These are phyloP conservation scores for Handroanthus guayacan DNA, from an alignment of 257 asterid species.

Conservation along the genomic window DNA sequence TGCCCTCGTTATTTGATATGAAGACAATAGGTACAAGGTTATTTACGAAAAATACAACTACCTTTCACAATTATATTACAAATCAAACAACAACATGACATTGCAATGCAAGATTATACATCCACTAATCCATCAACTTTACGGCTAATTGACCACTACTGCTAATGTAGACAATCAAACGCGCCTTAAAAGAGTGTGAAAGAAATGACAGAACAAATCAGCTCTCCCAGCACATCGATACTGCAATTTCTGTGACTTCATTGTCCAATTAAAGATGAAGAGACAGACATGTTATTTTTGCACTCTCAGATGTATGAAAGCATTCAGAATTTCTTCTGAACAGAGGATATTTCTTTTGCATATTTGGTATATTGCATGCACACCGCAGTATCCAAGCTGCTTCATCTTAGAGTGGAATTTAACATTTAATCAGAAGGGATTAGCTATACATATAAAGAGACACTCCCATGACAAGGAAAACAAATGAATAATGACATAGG, in stretches of 20 bases:
- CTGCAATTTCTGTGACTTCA: too few species aligned
- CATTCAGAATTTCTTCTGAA: not conserved
- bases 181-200: not conserved
- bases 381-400: not conserved
- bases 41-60: too few species aligned
- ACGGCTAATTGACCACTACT: too few species aligned
- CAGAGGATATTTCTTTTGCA: not conserved
- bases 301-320: slow-evolving; percentile 3
- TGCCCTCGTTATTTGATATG: too few species aligned
- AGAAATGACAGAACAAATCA: too few species aligned
- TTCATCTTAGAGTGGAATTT: not conserved
- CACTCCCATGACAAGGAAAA: not conserved
- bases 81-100: too few species aligned
- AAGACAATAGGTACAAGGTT: too few species aligned
- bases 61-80: too few species aligned
- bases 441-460: not conserved
- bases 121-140: too few species aligned
- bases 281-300: not conserved
- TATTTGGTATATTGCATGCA: not conserved
- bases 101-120: too few species aligned
- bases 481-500: not conserved
- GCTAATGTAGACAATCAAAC: too few species aligned
- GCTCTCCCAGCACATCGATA: too few species aligned
- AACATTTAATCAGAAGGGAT: not conserved
- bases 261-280: not conserved